phyloP scores from a whole-genome alignment of 2,329 filamentous ascomycete species.

The Nannizziopsis barbatae region DNA sequence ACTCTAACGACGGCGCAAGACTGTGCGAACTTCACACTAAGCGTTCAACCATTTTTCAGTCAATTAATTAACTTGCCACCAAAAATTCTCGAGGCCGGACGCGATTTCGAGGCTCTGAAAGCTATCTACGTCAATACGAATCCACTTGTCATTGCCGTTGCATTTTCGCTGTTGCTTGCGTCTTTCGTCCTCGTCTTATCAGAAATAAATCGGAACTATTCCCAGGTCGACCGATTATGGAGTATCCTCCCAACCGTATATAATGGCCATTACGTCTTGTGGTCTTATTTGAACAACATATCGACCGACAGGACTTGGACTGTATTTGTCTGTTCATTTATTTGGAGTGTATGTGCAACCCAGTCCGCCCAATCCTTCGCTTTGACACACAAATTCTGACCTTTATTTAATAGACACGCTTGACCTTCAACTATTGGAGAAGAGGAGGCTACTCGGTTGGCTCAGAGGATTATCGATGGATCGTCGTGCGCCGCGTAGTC shows the following conservation, averaged over 20 bases:
- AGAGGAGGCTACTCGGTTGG: constrained; percentile 83
- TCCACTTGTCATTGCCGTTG: constrained; percentile 65
- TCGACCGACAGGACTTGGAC: constrained; percentile 61
- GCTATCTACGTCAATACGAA: constrained; percentile 75
- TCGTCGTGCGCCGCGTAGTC: constrained; percentile 57
- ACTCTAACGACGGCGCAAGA: constrained; percentile 58
- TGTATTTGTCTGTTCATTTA: constrained; percentile 54
- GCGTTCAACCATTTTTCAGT: constrained; percentile 61
- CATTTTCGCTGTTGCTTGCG: constrained; percentile 59
- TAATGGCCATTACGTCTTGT: constrained; percentile 71
- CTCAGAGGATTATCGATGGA: constrained; percentile 93
- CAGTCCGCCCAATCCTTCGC: neutral
- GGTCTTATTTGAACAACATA: constrained; percentile 64
- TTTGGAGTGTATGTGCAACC: constrained; percentile 62
- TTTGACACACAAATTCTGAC: neutral
- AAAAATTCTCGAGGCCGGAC: constrained; percentile 49
- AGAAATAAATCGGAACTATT: constrained; percentile 86
- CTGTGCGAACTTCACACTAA: constrained; percentile 63
- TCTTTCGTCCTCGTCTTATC: constrained; percentile 62
- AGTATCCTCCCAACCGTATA: constrained; percentile 80
- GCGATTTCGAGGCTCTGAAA: constrained; percentile 51
- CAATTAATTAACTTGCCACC: constrained; percentile 61
- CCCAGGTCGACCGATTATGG: constrained; percentile 92
- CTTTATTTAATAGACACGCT: constrained; percentile 45
- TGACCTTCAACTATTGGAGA: constrained; percentile 96